These are phyloP conservation scores for Entrophospora sp. DNA, from an alignment of 192 early-diverging fungal species.

Conservation along the genomic window DNA sequence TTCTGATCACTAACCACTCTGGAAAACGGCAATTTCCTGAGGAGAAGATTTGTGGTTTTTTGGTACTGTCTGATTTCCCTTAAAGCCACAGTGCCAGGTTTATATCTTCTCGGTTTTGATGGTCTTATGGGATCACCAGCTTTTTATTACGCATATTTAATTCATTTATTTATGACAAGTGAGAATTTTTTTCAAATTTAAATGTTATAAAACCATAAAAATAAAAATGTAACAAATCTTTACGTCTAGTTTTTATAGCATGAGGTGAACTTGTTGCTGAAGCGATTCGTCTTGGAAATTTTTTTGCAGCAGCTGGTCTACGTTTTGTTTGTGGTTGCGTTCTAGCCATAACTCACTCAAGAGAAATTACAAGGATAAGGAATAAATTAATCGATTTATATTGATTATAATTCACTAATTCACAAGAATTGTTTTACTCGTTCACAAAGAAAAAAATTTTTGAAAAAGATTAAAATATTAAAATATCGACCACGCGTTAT, in stretches of 20 bases:
- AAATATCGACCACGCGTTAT: too few relatives aligned
- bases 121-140: neutral
- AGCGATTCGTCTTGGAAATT: neutral
- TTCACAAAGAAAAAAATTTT: too few relatives aligned
- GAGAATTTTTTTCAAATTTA: neutral
- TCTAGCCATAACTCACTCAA: conserved; percentile 5
- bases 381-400: too few relatives aligned
- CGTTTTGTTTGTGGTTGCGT: neutral
- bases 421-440: too few relatives aligned
- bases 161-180: neutral
- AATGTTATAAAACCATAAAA: neutral
- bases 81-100: conserved; percentile 73
- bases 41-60: conserved; percentile 66
- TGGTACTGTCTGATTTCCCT: conserved; percentile 82
- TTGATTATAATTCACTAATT: too few relatives aligned
- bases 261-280: neutral
- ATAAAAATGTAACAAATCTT: neutral
- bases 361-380: too few relatives aligned
- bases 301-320: neutral
- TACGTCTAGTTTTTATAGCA: neutral
- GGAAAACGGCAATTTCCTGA: conserved; percentile 83
- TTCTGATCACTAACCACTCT: conserved; percentile 49
- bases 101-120: conserved; percentile 32
- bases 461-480: too few relatives aligned
- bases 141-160: neutral